Conservation (phyloP, 1,139 yeast genomes). For the Pichia sp. region DNA sequence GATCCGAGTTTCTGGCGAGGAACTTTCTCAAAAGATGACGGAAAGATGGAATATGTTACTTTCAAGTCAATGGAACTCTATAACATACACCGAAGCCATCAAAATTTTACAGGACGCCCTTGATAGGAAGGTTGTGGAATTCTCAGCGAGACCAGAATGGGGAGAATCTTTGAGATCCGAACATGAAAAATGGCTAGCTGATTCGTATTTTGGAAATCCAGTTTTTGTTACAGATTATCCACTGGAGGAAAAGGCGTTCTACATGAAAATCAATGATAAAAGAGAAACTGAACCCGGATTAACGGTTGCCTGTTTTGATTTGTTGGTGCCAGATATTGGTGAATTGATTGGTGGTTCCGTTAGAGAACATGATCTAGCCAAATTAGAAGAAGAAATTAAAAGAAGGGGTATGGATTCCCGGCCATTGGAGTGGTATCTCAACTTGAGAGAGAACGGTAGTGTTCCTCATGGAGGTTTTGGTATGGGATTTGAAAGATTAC, state of each 20-base stretch:
- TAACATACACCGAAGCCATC: slow-evolving; percentile 73
- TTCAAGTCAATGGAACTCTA: slow-evolving; percentile 50
- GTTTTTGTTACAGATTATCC: slow-evolving; percentile 93
- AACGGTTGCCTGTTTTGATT: slow-evolving; percentile 87
- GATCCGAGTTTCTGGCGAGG: slow-evolving; percentile 29
- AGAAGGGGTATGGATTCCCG: slow-evolving; percentile 44
- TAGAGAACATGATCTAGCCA: slow-evolving; percentile 62
- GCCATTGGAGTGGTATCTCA: slow-evolving; percentile 74
- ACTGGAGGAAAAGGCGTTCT: slow-evolving; percentile 70
- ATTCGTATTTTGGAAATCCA: slow-evolving; percentile 57
- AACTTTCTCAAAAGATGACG: slow-evolving; percentile 28
- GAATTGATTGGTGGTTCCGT: slow-evolving; percentile 94
- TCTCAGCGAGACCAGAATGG: slow-evolving; percentile 39
- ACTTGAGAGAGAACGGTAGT: slow-evolving; percentile 66
- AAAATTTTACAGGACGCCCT: slow-evolving; percentile 33
- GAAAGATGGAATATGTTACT: slow-evolving; percentile 31
- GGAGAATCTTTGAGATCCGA: slow-evolving; percentile 75
- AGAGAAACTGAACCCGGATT: slow-evolving; percentile 20
- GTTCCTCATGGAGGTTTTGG: slow-evolving; percentile 98
- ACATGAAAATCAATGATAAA: slow-evolving; percentile 55
- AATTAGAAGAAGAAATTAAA: slow-evolving; percentile 41
- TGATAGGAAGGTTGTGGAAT: slow-evolving; percentile 21
- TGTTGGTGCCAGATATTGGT: slow-evolving; percentile 86
- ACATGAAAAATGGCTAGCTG: slow-evolving; percentile 89
- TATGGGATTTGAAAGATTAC: slow-evolving; percentile 81